Evolutionary conservation across 2,329 filamentous ascomycete genomes (phyloP), one percentile per base, ranked within the genome.

Genomic region (Fusarium veterinarium): DNA sequence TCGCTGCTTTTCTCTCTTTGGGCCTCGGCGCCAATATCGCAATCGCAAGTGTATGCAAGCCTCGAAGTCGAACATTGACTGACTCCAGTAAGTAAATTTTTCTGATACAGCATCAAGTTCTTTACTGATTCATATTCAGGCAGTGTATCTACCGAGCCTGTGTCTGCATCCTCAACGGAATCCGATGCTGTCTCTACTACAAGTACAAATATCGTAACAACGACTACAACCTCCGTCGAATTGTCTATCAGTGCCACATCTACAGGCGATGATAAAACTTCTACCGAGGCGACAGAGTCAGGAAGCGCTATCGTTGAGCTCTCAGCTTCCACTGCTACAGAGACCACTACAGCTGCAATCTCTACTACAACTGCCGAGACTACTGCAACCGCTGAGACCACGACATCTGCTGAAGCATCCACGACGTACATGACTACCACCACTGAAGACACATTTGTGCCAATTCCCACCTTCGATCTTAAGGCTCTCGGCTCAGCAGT

Each of bases 51-150:
- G 45, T 49, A 6, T 49, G 45, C 20, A 49, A 49, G 14, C 45
- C 45, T 1, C 45, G 45, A 13, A 31, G 45, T 23, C 45, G 45
- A 16, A 46, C 44, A 16, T 16, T 6, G 19, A 46, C 28, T 31
- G 45, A 48, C 5, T 17, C 20, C 8, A 17, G 45, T 49, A 5
- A 9, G 28, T 12, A 4, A 13, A n/a, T 9, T 9, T 5, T 13
- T 6, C 3, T 12, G 0, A 6, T 12, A 2, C 4, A 31, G 20
- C 0, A 48, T 13, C 10, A 6, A 6, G 3, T n/a, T 6, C 0
- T 48, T n/a, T 17, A 9, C 8, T 31, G 4, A 31, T 49, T 7
- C 0, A 9, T 13, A 0, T 31, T 9, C 7, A 49, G 45, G 20
- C 2, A n/a, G 3, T 1, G 10, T 23, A 4, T 17, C 10, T 23